phyloP scores from a whole-genome alignment of 164 flowering plant species.

The Taxillus chinensis region DNA sequence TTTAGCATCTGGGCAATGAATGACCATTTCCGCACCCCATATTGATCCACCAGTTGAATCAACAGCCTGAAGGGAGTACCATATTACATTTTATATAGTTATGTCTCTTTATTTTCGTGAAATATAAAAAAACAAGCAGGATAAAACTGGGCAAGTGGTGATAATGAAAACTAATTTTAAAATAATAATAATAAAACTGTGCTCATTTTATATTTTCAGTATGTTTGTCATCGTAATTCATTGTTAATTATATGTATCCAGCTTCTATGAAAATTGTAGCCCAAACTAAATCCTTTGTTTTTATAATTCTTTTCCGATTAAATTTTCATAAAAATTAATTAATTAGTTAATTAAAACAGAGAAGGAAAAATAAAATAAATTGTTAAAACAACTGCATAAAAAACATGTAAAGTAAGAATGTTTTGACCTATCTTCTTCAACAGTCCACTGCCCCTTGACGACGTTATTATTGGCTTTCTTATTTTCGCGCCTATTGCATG shows the following conservation, averaged over 20 bases:
- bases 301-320: too few relatives aligned
- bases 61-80: too few relatives aligned
- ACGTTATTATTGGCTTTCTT: constrained; percentile 3
- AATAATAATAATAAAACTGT: too few relatives aligned
- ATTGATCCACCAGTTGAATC: constrained; percentile 24
- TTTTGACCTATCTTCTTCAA: constrained; percentile 75
- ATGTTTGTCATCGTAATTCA: too few relatives aligned
- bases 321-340: not conserved
- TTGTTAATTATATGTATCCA: too few relatives aligned
- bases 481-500: too few relatives aligned
- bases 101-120: not conserved
- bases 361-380: not conserved
- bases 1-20: constrained; percentile 26
- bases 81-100: not conserved
- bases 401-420: not conserved
- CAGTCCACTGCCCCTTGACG: constrained; percentile 78
- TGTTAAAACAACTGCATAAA: not conserved
- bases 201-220: too few relatives aligned
- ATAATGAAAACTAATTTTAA: too few relatives aligned
- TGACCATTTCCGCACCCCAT: constrained; percentile 38
- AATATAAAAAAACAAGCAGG: not conserved
- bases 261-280: too few relatives aligned
- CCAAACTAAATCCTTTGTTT: too few relatives aligned
- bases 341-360: not conserved
- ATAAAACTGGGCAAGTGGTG: too few relatives aligned